These are phyloP conservation scores for Cruciata laevipes DNA, from an alignment of 257 asterid genomes.

Conservation along the genomic window DNA sequence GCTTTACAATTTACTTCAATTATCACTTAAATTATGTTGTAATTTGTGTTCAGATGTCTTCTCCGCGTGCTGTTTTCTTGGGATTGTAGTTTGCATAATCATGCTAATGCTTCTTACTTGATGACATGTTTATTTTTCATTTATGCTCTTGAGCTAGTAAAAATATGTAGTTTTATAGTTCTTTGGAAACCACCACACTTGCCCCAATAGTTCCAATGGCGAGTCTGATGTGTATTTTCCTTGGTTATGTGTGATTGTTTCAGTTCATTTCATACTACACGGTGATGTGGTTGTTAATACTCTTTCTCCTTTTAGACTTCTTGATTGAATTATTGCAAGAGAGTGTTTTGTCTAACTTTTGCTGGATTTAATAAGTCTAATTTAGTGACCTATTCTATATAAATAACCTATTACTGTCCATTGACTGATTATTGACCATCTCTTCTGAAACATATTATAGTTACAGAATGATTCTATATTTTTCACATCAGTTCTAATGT, in stretches of 20 bases:
- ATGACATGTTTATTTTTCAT: no score
- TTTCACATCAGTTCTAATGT: background rate
- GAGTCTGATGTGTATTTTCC: background rate
- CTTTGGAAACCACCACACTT: background rate
- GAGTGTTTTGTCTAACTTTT: background rate
- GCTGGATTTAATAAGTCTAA: background rate
- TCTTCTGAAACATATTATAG: background rate
- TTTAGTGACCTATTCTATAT: background rate
- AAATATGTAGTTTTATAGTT: no score
- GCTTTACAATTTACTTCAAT: background rate
- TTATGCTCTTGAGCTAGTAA: no score
- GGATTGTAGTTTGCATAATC: no score
- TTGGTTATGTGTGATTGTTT: background rate
- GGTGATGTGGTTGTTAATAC: background rate
- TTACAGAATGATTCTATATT: background rate
- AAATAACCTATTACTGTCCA: background rate
- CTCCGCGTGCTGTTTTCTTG: background rate
- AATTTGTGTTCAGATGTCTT: background rate
- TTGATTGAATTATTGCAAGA: background rate
- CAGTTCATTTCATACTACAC: background rate
- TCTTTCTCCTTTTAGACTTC: background rate
- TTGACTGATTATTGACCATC: background rate
- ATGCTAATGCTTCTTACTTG: background rate
- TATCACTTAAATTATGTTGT: background rate
- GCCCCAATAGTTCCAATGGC: background rate